These are phyloP conservation scores for Nakazawaea laoshanensis DNA, from an alignment of 805 yeast species.

Conservation along the genomic window DNA sequence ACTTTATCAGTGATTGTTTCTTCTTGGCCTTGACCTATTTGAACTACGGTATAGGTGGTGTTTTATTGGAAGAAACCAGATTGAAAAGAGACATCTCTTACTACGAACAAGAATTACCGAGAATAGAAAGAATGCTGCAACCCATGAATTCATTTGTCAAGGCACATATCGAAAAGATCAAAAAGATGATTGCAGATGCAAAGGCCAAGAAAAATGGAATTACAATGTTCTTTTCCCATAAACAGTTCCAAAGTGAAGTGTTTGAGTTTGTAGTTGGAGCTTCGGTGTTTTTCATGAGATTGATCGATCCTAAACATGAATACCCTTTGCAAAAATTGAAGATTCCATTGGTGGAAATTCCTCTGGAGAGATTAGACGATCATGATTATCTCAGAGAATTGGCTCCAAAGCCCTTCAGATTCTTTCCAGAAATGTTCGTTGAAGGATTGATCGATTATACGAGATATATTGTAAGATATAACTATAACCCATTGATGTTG, in stretches of 20 bases:
- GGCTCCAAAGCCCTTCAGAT: slow-evolving; percentile 72
- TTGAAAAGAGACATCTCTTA: slow-evolving; percentile 40
- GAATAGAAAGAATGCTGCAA: slow-evolving; percentile 31
- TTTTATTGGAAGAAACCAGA: slow-evolving; percentile 47
- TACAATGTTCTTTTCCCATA: slow-evolving; percentile 52
- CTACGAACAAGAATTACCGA: slow-evolving; percentile 43
- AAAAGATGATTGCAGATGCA: slow-evolving; percentile 24
- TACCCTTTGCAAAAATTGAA: slow-evolving; percentile 45
- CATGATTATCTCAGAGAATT: slow-evolving; percentile 58
- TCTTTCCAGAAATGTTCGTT: slow-evolving; percentile 75
- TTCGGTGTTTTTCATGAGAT: slow-evolving; percentile 58
- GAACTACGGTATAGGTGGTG: slow-evolving; percentile 87
- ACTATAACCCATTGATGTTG: slow-evolving; percentile 46
- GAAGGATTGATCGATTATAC: slow-evolving; percentile 77
- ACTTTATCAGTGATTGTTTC: slow-evolving; percentile 90
- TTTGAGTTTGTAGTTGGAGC: slow-evolving; percentile 76
- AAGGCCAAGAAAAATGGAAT: slow-evolving; percentile 47
- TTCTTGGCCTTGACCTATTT: slow-evolving; percentile 69
- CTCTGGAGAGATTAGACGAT: slow-evolving; percentile 58
- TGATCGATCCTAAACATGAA: slow-evolving; percentile 62
- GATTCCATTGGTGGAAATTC: slow-evolving; percentile 51
- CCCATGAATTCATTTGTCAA: slow-evolving; percentile 18
- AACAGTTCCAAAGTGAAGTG: slow-evolving; percentile 51
- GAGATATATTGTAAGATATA: slow-evolving; percentile 48
- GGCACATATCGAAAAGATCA: slow-evolving; percentile 21